phyloP scores from a whole-genome alignment of 106 monocot species.

The Dioscorea zingiberensis region DNA sequence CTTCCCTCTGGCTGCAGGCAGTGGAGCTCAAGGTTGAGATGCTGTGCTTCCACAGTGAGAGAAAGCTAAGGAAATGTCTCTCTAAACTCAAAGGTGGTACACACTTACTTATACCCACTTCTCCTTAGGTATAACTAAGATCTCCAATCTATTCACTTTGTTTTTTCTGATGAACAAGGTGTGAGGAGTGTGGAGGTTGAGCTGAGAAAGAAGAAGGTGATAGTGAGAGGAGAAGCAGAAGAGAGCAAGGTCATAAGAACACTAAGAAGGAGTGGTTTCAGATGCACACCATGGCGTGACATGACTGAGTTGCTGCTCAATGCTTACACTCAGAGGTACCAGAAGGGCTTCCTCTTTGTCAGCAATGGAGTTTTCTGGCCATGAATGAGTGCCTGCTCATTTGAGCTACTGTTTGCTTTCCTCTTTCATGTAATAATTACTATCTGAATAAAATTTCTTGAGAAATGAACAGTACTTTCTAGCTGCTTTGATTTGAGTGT shows the following conservation, averaged over 20 bases:
- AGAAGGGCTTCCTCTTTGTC: neutral
- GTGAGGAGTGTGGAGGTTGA: constrained; percentile 1
- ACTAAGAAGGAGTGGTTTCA: neutral
- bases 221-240: neutral
- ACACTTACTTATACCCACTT: neutral
- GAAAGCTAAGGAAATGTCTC: neutral
- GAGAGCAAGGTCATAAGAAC: neutral
- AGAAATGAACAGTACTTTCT: neutral
- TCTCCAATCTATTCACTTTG: neutral
- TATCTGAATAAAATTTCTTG: neutral
- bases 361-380: neutral
- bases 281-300: constrained; percentile 2
- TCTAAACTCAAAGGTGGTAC: neutral
- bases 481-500: neutral
- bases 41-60: neutral
- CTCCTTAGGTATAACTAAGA: neutral
- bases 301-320: neutral
- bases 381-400: too few species aligned
- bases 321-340: neutral
- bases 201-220: neutral
- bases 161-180: neutral
- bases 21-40: constrained; percentile 6
- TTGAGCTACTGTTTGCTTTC: neutral
- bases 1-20: neutral
- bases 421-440: neutral